These are phyloP conservation scores for Cytospora piceae DNA, from an alignment of 2,329 filamentous ascomycete genomes.

Conservation along the genomic window DNA sequence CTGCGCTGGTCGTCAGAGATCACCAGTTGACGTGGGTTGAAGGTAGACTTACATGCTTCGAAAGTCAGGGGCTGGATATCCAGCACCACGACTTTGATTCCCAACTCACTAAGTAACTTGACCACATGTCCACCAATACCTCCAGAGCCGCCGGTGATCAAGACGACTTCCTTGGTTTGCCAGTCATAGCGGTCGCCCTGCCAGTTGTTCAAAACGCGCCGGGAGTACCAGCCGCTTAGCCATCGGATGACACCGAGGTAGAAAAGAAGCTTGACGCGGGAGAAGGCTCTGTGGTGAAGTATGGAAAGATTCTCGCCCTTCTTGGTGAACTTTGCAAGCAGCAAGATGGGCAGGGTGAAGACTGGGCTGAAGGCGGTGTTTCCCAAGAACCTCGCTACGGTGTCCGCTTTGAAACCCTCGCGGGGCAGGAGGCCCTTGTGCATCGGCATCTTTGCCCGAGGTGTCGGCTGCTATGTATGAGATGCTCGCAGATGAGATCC, in stretches of 20 bases:
- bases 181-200: slow-evolving; percentile 63
- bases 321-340: slow-evolving; percentile 66
- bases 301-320: slow-evolving; percentile 59
- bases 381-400: slow-evolving; percentile 59
- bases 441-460: slow-evolving; percentile 44
- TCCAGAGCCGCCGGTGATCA: slow-evolving; percentile 74
- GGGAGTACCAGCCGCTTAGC: slow-evolving; percentile 56
- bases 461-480: not conserved
- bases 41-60: slow-evolving; percentile 46
- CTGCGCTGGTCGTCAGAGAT: slow-evolving; percentile 35
- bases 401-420: slow-evolving; percentile 64
- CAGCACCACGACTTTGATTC: slow-evolving; percentile 70
- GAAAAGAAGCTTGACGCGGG: slow-evolving; percentile 57
- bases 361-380: slow-evolving; percentile 67
- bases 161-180: slow-evolving; percentile 66
- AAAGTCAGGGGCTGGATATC: slow-evolving; percentile 69
- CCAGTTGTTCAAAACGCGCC: slow-evolving; percentile 54
- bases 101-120: slow-evolving; percentile 64
- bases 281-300: slow-evolving; percentile 55
- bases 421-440: slow-evolving; percentile 58
- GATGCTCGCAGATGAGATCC: not conserved
- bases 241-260: slow-evolving; percentile 54
- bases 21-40: slow-evolving; percentile 12
- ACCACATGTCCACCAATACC: slow-evolving; percentile 74
- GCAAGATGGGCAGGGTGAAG: slow-evolving; percentile 65